phyloP scores from a whole-genome alignment of 2,329 filamentous ascomycete genomes.

The Macrophomina phaseolina region DNA sequence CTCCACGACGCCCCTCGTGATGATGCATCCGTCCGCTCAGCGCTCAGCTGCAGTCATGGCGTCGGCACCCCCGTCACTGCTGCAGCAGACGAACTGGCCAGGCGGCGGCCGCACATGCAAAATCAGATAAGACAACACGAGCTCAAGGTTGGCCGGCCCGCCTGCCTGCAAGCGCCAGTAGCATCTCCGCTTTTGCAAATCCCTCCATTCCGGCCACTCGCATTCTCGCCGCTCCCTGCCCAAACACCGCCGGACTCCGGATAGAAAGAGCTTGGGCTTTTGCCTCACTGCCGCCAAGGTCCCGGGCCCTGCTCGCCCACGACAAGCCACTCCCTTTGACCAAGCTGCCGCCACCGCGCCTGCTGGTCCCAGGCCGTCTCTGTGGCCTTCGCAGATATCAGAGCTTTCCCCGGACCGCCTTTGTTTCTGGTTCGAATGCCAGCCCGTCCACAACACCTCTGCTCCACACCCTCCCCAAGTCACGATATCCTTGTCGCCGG shows the following conservation, averaged over 20 bases:
- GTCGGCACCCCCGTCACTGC: background rate
- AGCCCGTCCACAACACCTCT: background rate
- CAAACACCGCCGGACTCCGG: background rate
- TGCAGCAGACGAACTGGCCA: background rate
- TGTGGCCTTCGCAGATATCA: background rate
- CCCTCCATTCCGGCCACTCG: constrained; percentile 13
- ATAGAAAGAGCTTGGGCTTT: constrained; percentile 7
- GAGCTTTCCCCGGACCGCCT: background rate
- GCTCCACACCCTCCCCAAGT: background rate
- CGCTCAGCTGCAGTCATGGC: background rate
- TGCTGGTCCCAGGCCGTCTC: background rate
- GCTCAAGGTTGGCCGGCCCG: constrained; percentile 13
- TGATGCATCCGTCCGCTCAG: background rate
- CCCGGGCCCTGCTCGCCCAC: background rate
- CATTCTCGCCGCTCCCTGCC: constrained; percentile 1
- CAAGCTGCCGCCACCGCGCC: background rate
- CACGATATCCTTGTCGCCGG: background rate
- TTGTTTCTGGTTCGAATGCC: background rate
- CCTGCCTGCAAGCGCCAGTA: constrained; percentile 13
- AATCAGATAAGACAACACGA: constrained; percentile 4
- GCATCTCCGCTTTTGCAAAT: constrained; percentile 15
- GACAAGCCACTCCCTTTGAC: background rate
- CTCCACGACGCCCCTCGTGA: background rate
- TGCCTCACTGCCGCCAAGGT: background rate
- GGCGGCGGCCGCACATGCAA: background rate